phyloP scores from a whole-genome alignment of 805 yeast species.

The Candida suzukii region DNA sequence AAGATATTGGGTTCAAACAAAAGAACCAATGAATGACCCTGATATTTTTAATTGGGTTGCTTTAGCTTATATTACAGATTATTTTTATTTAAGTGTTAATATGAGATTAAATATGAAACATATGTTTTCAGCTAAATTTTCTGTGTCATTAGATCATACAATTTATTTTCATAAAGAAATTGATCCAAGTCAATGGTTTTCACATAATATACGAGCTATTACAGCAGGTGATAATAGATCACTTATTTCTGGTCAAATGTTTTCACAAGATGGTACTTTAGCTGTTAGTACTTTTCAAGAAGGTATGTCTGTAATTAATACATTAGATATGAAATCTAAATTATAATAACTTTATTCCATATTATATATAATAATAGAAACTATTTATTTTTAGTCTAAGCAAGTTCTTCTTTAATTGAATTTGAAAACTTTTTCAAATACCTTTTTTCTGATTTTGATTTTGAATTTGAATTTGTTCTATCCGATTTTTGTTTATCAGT shows the following conservation, averaged over 20 bases:
- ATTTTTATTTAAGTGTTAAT: conserved; percentile 43
- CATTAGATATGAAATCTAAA: not conserved
- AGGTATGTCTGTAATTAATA: conserved; percentile 38
- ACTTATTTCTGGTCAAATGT: conserved; percentile 53
- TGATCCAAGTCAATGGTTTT: conserved; percentile 37
- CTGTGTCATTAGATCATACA: conserved; percentile 60
- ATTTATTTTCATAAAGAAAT: conserved; percentile 57
- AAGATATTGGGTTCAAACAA: conserved; percentile 25
- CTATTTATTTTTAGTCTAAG: too few species aligned
- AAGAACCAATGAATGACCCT: conserved; percentile 16
- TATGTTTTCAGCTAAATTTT: conserved; percentile 38
- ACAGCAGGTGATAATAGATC: conserved; percentile 47
- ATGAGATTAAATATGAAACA: conserved; percentile 44
- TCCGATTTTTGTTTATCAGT: too few species aligned
- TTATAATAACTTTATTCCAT: too few species aligned
- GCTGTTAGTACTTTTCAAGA: conserved; percentile 62
- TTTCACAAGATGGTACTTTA: conserved; percentile 38
- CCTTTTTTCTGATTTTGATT: not conserved
- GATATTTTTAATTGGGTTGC: conserved; percentile 45
- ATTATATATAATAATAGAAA: too few species aligned
- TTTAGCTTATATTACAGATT: conserved; percentile 52
- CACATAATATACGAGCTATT: conserved; percentile 39
- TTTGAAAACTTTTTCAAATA: not conserved
- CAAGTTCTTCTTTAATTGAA: not conserved
- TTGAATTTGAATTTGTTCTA: too few species aligned